Conservation (phyloP, 148 eudicot genomes). For the Fallopia convolvulus region DNA sequence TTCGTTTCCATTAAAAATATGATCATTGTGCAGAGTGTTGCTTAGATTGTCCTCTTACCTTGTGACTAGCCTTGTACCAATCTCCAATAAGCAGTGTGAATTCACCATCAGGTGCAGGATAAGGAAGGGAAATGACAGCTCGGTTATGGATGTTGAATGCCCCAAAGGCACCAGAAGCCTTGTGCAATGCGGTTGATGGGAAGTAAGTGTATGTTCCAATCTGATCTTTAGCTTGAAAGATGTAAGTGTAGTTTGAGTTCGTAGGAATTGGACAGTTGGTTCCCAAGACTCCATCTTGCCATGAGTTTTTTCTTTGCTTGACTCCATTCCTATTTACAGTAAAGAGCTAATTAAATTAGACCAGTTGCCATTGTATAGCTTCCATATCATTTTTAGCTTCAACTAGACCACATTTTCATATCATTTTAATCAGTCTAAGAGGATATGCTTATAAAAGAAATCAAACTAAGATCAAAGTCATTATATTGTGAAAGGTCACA, state of each 20-base stretch:
- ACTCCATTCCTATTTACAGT: conserved; percentile 71
- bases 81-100: conserved; percentile 80
- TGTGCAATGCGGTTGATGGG: conserved; percentile 79
- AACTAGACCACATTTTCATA: neutral
- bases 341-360: neutral
- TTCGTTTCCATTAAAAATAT: neutral
- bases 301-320: conserved; percentile 92
- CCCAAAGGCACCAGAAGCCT: conserved; percentile 87
- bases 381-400: neutral
- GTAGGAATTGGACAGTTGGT: conserved; percentile 94
- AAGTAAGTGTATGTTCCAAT: conserved; percentile 89
- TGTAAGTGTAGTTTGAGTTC: conserved; percentile 71
- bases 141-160: conserved; percentile 75
- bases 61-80: conserved; percentile 65
- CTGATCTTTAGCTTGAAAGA: conserved; percentile 89
- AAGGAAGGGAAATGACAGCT: conserved; percentile 74
- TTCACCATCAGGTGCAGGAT: conserved; percentile 65
- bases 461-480: neutral
- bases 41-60: conserved; percentile 33
- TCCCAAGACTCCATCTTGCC: conserved; percentile 98
- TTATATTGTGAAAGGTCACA: neutral
- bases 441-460: neutral
- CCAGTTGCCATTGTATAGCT: neutral
- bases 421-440: neutral
- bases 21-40: neutral